Percentiles rank a stretch among this genome's conserved stretches.
Conservation (phyloP, 768 basidiomycete species). For the Calocybe cyanea region DNA sequence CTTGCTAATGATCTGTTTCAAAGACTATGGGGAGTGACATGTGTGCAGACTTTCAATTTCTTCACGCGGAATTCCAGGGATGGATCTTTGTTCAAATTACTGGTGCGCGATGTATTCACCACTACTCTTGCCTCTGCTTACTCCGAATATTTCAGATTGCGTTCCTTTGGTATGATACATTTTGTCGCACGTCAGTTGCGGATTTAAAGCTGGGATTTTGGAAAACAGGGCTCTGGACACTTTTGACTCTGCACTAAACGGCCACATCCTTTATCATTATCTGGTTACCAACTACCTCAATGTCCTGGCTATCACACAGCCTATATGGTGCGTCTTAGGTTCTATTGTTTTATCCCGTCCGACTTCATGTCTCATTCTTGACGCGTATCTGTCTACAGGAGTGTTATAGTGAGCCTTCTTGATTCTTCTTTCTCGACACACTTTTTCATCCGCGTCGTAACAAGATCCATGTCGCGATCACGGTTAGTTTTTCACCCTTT, state of each 20-base stretch:
- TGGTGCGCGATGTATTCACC: conserved; percentile 25
- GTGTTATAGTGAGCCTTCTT: conserved; percentile 39
- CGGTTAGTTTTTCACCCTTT: conserved; percentile 31
- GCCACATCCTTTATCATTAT: conserved; percentile 57
- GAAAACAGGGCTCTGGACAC: conserved; percentile 47
- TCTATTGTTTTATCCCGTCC: background rate
- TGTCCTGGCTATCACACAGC: conserved; percentile 35
- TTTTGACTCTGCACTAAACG: conserved; percentile 48
- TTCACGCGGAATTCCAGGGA: conserved; percentile 36
- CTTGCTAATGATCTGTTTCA: conserved; percentile 1
- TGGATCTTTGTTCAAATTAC: conserved; percentile 27
- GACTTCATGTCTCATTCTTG: background rate
- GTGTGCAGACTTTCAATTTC: conserved; percentile 50
- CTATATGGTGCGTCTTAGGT: conserved; percentile 42
- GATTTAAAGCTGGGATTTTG: conserved; percentile 1
- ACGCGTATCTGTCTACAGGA: conserved; percentile 29
- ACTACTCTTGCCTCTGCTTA: background rate
- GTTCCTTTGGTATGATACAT: conserved; percentile 26
- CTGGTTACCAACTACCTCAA: conserved; percentile 53
- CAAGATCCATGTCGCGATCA: conserved; percentile 52
- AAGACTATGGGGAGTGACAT: conserved; percentile 61
- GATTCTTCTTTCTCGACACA: background rate
- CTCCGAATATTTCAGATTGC: conserved; percentile 23
- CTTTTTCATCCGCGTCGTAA: background rate
- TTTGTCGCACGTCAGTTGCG: background rate